Evolutionary conservation across 257 asterid species (phyloP).

Genomic region (Penstemon eatonii): DNA sequence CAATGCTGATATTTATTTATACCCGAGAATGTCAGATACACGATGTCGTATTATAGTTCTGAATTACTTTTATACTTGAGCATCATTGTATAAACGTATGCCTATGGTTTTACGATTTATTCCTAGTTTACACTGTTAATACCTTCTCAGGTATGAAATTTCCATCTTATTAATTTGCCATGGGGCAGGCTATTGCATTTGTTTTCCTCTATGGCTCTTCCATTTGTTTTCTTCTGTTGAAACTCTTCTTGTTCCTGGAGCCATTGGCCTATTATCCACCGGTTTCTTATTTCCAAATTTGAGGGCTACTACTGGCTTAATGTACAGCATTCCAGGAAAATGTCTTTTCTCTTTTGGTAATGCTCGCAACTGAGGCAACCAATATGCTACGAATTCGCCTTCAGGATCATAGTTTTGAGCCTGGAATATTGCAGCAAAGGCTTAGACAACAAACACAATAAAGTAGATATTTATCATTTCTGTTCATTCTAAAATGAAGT

Average conservation of each 20-base stretch:
- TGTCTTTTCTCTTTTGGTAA: constrained; percentile 73
- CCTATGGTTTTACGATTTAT: too few species aligned
- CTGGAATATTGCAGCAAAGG: constrained; percentile 34
- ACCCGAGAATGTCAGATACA: not conserved
- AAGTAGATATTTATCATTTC: too few species aligned
- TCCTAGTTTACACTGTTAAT: too few species aligned
- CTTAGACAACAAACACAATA: not conserved
- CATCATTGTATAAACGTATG: not conserved
- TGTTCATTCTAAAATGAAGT: too few species aligned
- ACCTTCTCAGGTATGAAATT: too few species aligned
- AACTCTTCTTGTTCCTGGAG: constrained; percentile 38
- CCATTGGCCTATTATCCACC: constrained; percentile 26
- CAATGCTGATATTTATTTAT: not conserved
- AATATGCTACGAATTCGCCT: constrained; percentile 78
- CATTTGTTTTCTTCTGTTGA: constrained; percentile 37
- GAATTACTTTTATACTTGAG: constrained; percentile 2
- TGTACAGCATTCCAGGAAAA: constrained; percentile 63
- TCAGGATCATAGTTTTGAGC: constrained; percentile 89
- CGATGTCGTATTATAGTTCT: not conserved
- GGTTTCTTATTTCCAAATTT: constrained; percentile 56
- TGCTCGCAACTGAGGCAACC: constrained; percentile 70
- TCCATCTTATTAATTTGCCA: too few species aligned
- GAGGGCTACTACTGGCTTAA: constrained; percentile 69
- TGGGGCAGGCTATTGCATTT: constrained; percentile 25
- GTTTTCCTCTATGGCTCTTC: constrained; percentile 32